Evolutionary conservation across 108 stramenopile genomes (phyloP).

Genomic region (Schizochytrium sp.): DNA sequence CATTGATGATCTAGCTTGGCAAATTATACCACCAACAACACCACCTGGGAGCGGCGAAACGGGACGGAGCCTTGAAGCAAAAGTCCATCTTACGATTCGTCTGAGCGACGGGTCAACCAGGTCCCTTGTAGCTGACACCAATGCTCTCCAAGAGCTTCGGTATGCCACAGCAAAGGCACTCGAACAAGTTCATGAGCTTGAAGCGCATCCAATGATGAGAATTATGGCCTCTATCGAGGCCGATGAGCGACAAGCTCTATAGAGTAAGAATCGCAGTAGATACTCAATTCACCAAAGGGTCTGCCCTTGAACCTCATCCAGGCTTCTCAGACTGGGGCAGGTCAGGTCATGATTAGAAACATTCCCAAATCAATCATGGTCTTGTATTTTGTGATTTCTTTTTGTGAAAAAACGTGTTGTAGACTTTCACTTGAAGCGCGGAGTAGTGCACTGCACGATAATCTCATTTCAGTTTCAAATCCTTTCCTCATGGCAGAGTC

Average conservation of each 20-base stretch:
- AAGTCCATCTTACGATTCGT: neutral
- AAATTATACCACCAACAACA: neutral
- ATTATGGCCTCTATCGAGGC: constrained; percentile 18
- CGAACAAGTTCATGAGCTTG: neutral
- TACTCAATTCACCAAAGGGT: no score
- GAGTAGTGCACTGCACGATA: no score
- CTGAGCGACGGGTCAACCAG: neutral
- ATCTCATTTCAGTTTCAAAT: no score
- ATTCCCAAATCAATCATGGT: no score
- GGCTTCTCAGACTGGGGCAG: no score
- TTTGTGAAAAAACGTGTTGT: no score
- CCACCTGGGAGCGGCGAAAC: neutral
- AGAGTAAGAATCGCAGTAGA: neutral
- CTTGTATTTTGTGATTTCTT: no score
- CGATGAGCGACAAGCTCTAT: neutral
- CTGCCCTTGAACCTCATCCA: no score
- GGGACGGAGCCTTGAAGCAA: neutral
- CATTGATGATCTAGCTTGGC: neutral
- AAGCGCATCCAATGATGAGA: constrained; percentile 25
- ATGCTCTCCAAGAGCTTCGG: constrained; percentile 8
- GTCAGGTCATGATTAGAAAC: no score
- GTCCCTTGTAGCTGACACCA: neutral
- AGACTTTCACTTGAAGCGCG: no score
- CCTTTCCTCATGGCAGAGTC: no score
- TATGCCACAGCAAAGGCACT: constrained; percentile 5